Base-by-base conservation (phyloP, 164 flowering plant species). In the Pachysandra terminalis region DNA sequence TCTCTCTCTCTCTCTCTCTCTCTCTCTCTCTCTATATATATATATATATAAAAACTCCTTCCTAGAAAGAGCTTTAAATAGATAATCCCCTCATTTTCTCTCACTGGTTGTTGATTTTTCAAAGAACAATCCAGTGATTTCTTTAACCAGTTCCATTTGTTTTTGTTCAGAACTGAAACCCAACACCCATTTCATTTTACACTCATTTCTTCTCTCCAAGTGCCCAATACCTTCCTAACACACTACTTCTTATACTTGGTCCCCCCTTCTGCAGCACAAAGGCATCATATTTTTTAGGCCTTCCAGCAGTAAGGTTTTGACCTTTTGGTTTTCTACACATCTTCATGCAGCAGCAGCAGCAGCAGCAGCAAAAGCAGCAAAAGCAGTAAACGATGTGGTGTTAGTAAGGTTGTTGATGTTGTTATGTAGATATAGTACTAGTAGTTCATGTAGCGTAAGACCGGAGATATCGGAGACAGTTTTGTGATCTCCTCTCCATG, bases 21-120 rank as follows among this genome's bases (percentile, higher is more conserved):
- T n/a, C n/a, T n/a, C n/a, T n/a, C n/a, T n/a, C n/a, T n/a, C n/a
- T n/a, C n/a, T n/a, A n/a, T n/a, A n/a, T n/a, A n/a, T n/a, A n/a
- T n/a, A n/a, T n/a, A n/a, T n/a, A n/a, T n/a, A n/a, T n/a, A n/a
- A n/a, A n/a, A n/a, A n/a, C n/a, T n/a, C n/a, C n/a, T n/a, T n/a
- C n/a, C n/a, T n/a, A 26, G 12, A 19, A 10, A 15, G 51, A 15
- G 2, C 1, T 45, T 15, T 45, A 45, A 13, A 3, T 45, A 45
- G 51, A 13, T 13, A 45, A 45, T 45, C 51, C 51, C 51, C 17
- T 45, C 35, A 55, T 4, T 5, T 37, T 32, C 19, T 49, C 19
- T 59, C 72, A 68, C 61, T 23, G 76, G 71, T 68, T 73, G 76
- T 65, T 59, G 64, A 68, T 52, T 73, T 68, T 72, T 68, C 19